These are phyloP conservation scores for Aspergillus brunneoviolaceus DNA, from an alignment of 2,329 filamentous ascomycete species.

Conservation along the genomic window DNA sequence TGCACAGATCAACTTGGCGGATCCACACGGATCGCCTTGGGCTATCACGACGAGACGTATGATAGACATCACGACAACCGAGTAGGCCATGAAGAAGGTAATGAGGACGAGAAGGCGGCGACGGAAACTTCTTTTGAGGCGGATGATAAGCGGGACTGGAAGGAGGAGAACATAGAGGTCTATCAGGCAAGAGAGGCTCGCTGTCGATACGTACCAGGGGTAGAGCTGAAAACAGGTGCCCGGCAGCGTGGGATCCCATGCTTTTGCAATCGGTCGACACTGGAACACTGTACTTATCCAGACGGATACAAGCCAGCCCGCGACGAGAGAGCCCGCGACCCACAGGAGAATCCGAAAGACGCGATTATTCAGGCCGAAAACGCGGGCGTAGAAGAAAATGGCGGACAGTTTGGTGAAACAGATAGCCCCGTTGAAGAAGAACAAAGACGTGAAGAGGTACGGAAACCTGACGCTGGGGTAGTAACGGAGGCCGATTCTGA, in stretches of 20 bases:
- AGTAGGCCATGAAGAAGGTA: not conserved
- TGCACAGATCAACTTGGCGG: not conserved
- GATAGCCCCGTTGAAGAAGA: not conserved
- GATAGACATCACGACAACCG: slow-evolving; percentile 1
- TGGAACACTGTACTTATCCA: not conserved
- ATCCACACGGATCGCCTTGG: not conserved
- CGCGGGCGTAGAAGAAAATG: not conserved
- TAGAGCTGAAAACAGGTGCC: not conserved
- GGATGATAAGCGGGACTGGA: not conserved
- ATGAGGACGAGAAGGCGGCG: not conserved
- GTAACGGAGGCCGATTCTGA: not conserved
- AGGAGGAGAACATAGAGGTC: not conserved
- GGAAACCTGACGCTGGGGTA: not conserved
- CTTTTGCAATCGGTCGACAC: not conserved
- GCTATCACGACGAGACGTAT: not conserved
- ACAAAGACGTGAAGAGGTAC: not conserved
- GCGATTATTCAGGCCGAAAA: not conserved
- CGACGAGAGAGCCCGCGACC: not conserved
- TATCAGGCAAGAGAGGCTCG: not conserved
- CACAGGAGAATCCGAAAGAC: not conserved
- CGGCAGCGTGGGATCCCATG: not conserved
- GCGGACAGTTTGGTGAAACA: not conserved
- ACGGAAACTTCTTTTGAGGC: not conserved
- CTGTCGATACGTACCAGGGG: not conserved
- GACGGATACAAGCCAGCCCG: not conserved